Evolutionary conservation across 495 filamentous ascomycete genomes (phyloP), one percentile per base, ranked within the genome.

Genomic region (Penicillium goetzii): DNA sequence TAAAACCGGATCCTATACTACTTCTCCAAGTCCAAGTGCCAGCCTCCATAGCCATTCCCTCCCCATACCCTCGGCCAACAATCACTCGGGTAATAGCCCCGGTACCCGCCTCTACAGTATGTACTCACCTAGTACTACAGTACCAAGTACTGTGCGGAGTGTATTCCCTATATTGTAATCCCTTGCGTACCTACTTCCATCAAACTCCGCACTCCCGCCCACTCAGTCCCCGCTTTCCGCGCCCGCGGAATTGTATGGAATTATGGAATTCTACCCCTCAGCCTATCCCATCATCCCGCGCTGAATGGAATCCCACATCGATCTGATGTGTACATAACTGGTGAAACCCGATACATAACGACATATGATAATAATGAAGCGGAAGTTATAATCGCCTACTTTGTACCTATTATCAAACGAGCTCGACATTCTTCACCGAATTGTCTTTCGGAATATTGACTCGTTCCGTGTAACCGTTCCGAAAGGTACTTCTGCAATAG

Each of bases 81-180:
- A 30, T 7, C 12, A n/a, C 59, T 54, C 59, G 59, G 59, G 59
- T 60, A 60, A 51, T 51, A 33, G 41, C 17, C 45, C n/a, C 40
- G 56, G 56, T 25, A 59, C 45, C 40, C 43, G 47, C 47, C 4
- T 12, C 12, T 12, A 11, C 12, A 14, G n/a, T n/a, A n/a, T n/a
- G n/a, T n/a, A n/a, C n/a, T n/a, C n/a, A n/a, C n/a, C n/a, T n/a
- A n/a, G n/a, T n/a, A n/a, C n/a, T n/a, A n/a, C n/a, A n/a, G n/a
- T n/a, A n/a, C n/a, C n/a, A n/a, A 0, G 14, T 40, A 40, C 14
- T 5, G 36, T 17, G 12, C 12, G 36, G 12, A 40, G 36, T 17
- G 36, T 40, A 36, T 36, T 36, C 34, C 34, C 34, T 36, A 11
- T 36, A 36, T 17, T 40, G 36, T 40, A 40, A 11, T 43, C 40